These are phyloP conservation scores for Talaromyces sp. DNA, from an alignment of 2,329 filamentous ascomycete species.

Conservation along the genomic window DNA sequence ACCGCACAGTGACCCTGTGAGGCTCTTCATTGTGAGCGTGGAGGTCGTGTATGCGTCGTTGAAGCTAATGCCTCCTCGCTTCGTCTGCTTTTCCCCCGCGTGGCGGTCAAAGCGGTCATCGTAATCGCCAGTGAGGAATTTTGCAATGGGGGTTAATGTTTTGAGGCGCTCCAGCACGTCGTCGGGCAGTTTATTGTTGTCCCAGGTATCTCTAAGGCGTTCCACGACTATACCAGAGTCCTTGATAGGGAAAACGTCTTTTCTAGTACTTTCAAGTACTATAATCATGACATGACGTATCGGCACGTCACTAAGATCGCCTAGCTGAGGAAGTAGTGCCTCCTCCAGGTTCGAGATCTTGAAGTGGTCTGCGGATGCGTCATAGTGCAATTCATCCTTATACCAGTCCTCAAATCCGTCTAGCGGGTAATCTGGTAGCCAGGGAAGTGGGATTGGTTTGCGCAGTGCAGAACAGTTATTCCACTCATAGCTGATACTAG, in stretches of 20 bases:
- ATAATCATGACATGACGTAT: conserved; percentile 47
- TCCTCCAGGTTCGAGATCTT: conserved; percentile 43
- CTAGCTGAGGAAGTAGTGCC: conserved; percentile 22
- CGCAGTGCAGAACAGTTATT: conserved; percentile 22
- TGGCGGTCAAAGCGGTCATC: conserved; percentile 21
- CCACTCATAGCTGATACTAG: conserved; percentile 24
- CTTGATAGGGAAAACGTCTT: conserved; percentile 48
- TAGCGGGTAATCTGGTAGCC: conserved; percentile 25
- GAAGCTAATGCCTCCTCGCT: conserved; percentile 43
- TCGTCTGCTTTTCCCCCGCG: conserved; percentile 12
- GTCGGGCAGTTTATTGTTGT: conserved; percentile 34
- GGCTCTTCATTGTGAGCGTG: conserved; percentile 47
- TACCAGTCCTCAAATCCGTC: conserved; percentile 31
- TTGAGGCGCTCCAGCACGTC: conserved; percentile 26
- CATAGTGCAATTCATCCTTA: conserved; percentile 30
- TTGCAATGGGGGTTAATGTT: conserved; percentile 31
- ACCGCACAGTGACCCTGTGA: conserved; percentile 44
- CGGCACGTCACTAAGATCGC: conserved; percentile 27
- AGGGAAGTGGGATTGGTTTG: conserved; percentile 23
- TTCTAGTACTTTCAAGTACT: conserved; percentile 47
- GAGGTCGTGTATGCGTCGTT: conserved; percentile 42
- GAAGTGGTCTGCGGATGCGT: conserved; percentile 38
- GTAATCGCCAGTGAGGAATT: conserved; percentile 29
- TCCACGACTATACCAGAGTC: conserved; percentile 35
- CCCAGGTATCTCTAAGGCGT: conserved; percentile 38